Conservation (phyloP, 768 basidiomycete species). For the Russula sp. region DNA sequence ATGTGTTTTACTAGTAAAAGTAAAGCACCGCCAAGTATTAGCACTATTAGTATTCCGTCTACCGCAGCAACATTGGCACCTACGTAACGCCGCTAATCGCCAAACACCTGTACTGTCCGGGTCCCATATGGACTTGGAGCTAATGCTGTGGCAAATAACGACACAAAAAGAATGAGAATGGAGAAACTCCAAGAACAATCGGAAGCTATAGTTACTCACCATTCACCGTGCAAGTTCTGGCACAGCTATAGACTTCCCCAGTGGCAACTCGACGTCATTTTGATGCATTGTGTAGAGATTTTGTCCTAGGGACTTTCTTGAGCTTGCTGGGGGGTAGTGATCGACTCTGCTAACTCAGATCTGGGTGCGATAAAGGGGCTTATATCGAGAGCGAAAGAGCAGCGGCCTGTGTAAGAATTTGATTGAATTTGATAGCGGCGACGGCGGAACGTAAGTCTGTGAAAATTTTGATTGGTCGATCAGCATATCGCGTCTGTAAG, state of each 20-base stretch:
- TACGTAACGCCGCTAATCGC: neutral
- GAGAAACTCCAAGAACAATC: too few relatives aligned
- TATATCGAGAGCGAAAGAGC: neutral
- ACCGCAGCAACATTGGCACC: neutral
- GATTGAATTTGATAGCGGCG: neutral
- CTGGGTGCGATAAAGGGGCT: neutral
- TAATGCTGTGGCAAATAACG: neutral
- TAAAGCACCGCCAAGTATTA: neutral
- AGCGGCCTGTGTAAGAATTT: neutral
- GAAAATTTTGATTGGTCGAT: neutral
- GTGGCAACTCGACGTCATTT: neutral
- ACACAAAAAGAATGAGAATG: neutral
- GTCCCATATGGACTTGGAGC: neutral
- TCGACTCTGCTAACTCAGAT: neutral
- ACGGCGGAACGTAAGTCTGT: neutral
- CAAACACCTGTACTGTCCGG: neutral
- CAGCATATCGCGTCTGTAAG: neutral
- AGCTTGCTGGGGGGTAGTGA: neutral
- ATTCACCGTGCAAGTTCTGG: neutral
- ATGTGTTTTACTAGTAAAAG: neutral
- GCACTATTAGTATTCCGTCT: neutral
- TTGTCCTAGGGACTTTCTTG: neutral
- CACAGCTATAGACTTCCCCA: too few relatives aligned
- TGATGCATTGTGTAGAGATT: neutral
- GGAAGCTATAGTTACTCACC: neutral